Percentiles rank a stretch among this genome's conserved stretches.
Conservation (phyloP, 192 early-diverging fungal genomes). For the Linnemannia zychae region DNA sequence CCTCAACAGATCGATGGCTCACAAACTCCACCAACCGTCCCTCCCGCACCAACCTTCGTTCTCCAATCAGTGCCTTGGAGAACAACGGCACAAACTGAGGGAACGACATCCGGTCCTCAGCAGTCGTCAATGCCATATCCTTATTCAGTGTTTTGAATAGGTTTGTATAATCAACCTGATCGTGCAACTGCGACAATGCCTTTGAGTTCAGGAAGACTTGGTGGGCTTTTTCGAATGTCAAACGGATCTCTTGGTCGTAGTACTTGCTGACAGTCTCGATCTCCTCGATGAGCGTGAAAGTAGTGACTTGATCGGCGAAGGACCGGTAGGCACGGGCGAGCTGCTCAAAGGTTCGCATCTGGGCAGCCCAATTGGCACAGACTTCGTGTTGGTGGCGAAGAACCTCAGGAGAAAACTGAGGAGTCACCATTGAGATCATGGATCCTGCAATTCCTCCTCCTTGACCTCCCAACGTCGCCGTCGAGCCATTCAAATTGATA, state of each 20-base stretch:
- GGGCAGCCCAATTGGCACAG: slow-evolving; percentile 26
- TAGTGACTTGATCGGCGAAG: slow-evolving; percentile 9
- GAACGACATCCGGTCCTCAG: slow-evolving; percentile 19
- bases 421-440: background rate
- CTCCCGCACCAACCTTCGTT: slow-evolving; percentile 7
- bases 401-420: slow-evolving; percentile 11
- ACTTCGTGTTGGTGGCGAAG: slow-evolving; percentile 17
- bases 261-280: background rate
- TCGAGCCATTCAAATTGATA: background rate
- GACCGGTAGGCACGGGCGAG: slow-evolving; percentile 16
- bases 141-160: slow-evolving; percentile 21
- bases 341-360: slow-evolving; percentile 36
- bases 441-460: background rate
- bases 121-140: slow-evolving; percentile 40
- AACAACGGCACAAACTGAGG: slow-evolving; percentile 21
- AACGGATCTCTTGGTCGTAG: slow-evolving; percentile 7
- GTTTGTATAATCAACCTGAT: slow-evolving; percentile 38
- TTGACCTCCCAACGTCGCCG: background rate
- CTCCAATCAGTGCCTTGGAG: background rate
- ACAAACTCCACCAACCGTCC: slow-evolving; percentile 25
- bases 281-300: slow-evolving; percentile 17
- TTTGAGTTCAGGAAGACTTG: slow-evolving; percentile 1
- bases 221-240: slow-evolving; percentile 6
- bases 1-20: background rate
- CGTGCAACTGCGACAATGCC: slow-evolving; percentile 13